A percentile compares a stretch with the other conserved stretches of the same genome.
Conservation (phyloP, 2,329 filamentous ascomycete species). For the Lachnellula occidentalis region DNA sequence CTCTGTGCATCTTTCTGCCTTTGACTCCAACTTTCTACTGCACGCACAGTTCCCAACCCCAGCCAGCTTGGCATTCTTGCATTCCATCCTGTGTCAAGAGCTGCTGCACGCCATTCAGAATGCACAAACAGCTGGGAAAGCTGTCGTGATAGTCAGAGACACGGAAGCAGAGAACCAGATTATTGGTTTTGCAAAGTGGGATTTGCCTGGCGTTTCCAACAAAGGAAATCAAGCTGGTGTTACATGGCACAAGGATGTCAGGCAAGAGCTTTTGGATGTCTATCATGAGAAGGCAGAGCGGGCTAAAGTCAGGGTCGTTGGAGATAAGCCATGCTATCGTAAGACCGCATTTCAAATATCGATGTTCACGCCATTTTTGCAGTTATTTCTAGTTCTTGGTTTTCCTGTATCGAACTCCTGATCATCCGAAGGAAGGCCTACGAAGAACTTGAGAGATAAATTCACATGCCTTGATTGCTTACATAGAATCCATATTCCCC, state of each 20-base stretch:
- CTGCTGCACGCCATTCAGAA: conserved; percentile 12
- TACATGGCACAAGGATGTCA: conserved; percentile 18
- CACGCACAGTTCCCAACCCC: conserved; percentile 26
- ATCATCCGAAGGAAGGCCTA: conserved; percentile 17
- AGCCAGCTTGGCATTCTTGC: conserved; percentile 13
- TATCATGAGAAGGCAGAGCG: conserved; percentile 19
- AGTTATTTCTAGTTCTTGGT: background rate
- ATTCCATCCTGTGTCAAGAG: conserved; percentile 17
- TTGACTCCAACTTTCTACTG: conserved; percentile 23
- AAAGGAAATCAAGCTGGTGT: background rate
- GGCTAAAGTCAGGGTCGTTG: conserved; percentile 19
- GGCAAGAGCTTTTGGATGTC: conserved; percentile 14
- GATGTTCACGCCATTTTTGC: background rate
- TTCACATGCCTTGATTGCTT: too few species aligned
- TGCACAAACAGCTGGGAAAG: conserved; percentile 9
- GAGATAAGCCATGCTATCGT: conserved; percentile 23
- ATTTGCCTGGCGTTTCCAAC: conserved; percentile 16
- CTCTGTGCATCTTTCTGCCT: conserved; percentile 27
- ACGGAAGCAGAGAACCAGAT: conserved; percentile 13
- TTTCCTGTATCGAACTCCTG: conserved; percentile 15
- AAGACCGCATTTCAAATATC: conserved; percentile 9
- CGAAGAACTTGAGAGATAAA: too few species aligned
- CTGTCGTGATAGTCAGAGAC: conserved; percentile 22
- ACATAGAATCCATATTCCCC: too few species aligned
- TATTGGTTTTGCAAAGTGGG: conserved; percentile 28